Evolutionary conservation across 2,329 filamentous ascomycete genomes (phyloP), one percentile per base, ranked within the genome.

Genomic region (Coniochaeta sp.): DNA sequence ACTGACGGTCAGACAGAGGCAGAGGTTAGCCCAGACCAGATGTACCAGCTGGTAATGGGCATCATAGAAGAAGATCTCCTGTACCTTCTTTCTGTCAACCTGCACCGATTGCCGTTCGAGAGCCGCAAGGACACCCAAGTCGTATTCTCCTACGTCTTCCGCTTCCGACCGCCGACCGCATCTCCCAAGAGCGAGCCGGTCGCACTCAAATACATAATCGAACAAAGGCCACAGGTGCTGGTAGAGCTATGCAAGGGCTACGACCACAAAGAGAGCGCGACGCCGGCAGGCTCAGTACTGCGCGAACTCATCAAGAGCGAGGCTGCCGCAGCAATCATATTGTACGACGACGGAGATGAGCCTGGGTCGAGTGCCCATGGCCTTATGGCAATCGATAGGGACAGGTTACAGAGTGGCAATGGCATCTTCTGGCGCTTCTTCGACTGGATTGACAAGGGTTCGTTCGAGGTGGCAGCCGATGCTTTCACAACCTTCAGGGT

Each of bases 361-460:
- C 78, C 81, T 26, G 86, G 88, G 32, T 90, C 89, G 59, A 88
- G 85, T 66, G 84, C 85, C n/a, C 86, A 91, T 64, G 89, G 91
- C 47, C 80, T 96, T 42, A 86, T 83, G 58, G 87, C 85, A 24
- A 90, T 97, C 63, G 89, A 95, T 68, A 85, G 89, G 55, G 88
- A 91, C 62, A 77, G 86, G 44, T 86, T 84, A 36, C 89, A 95
- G 67, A 89, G 84, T 55, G 93, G 93, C 14, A 83, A 86, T 52
- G 93, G 93, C 3, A 86, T 97, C 1, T 97, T 99, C 73, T 99
- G 95, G 95, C 88, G 85, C 55, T 98, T 98, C 76, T 98, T 99
- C 71, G 86, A 89, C 63, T 99, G 93, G 91, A 96, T 99, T 68
- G 93, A 98, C 76, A 91, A 91, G 75, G 91, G 92, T 67, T 93